Base-by-base conservation (phyloP, 2,329 filamentous ascomycete genomes). In the Trichoderma polysporum region DNA sequence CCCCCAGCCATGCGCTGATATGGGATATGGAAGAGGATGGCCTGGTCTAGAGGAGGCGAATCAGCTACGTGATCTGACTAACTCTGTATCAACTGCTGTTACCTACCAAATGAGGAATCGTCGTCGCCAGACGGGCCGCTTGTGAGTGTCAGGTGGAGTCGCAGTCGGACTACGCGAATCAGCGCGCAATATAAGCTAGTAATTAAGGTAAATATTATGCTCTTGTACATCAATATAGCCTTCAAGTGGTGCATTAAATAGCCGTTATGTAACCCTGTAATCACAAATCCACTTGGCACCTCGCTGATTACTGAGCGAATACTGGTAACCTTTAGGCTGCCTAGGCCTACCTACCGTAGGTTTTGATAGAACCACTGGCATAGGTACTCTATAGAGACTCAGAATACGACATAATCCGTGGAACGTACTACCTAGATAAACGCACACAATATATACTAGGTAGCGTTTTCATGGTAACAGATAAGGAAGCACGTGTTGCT, bases 21-120 rank as follows among this genome's bases (percentile, higher is more conserved):
- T 37, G 19, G 45, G 58, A 31, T 52, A 22, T 25, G 22, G 45
- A 50, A 31, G 9, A 37, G 45, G 22, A 52, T 19, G 31, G 19
- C 35, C 19, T 19, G 12, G 33, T 41, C 49, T 49, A 25, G 37
- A 62, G 49, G 47, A 41, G 59, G 22, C 49, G 35, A 31, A 22
- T 25, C 25, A 29, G 19, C 58, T 62, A 19, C 35, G 59, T 62
- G 35, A 52, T 61, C 47, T 39, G 47, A 61, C 33, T 52, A 53
- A 53, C 59, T 62, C 37, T 9, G 41, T 10, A 25, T 60, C 13
- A 49, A 15, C 10, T 25, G 59, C 33, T 62, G 59, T 53, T 50
- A 62, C 59, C 59, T 62, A 62, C 59, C 59, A 17, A 53, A 62
- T 45, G 35, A 47, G 59, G 59, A 45, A 62, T 62, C 49, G 59